Evolutionary conservation across 2,329 filamentous ascomycete genomes (phyloP), one percentile per base, ranked within the genome.

Genomic region (Malbranchea cinnamomea): DNA sequence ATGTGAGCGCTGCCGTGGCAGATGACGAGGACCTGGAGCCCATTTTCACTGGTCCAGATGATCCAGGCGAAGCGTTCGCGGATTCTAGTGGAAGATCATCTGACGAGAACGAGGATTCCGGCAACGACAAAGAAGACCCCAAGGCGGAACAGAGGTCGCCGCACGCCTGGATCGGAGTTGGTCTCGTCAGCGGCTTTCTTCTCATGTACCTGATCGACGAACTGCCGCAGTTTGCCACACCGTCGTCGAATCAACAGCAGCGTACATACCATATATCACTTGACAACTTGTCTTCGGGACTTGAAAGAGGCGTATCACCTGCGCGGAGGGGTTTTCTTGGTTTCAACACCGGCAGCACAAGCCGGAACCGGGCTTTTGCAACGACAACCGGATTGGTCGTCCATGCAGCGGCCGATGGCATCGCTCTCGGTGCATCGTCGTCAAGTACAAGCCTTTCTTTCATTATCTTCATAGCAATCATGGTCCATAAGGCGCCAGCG

Each of bases 131-230:
- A 14, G 14, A 28, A 5, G 25, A 34, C 8, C 20, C 26, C 9
- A 29, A 15, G 13, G 11, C 28, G 10, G 15, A 3, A 20, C 25
- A 34, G 22, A 21, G 19, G 14, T 24, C 17, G 16, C 71, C 72
- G 2, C 73, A 62, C 69, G 84, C 52, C 64, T 89, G 81, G 56
- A 79, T 98, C 35, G 89, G 89, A 4, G 65, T 95, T 31, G 82
- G 85, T 2, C 63, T 98, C 30, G 73, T 92, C 32, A 61, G 81
- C 10, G 89, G 89, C 8, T 98, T 95, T 54, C 74, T 93, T 34
- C 68, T 94, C 40, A 98, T 98, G 89, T 95, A 93, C 49, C 68
- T 98, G 13, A 78, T 98, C 47, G 87, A 98, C 55, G 75, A 81
- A 30, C 57, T 92, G 6, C 83, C 84, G 5, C 72, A 74, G 23